phyloP scores from a whole-genome alignment of 139 green algal species.

The Gonium pectorale region DNA sequence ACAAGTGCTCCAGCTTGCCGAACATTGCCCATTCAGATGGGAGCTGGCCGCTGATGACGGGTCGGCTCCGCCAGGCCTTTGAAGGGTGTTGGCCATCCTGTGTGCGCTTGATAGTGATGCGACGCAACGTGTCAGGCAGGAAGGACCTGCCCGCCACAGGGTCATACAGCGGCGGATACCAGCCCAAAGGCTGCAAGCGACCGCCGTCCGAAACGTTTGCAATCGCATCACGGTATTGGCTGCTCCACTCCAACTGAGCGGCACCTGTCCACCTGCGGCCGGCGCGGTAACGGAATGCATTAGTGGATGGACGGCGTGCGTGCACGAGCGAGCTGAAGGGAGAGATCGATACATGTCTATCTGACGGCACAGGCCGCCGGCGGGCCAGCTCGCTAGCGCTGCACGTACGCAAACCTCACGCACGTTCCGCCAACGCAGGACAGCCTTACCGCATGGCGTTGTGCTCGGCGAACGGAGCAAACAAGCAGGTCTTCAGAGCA shows the following conservation, averaged over 20 bases:
- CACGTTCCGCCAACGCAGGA: too few species aligned
- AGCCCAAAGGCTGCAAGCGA: neutral
- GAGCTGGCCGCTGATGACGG: neutral
- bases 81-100: neutral
- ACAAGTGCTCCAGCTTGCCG: constrained; percentile 19
- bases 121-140: constrained; percentile 16
- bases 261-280: neutral
- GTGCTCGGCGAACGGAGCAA: constrained; percentile 6
- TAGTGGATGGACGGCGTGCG: too few species aligned
- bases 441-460: constrained; percentile 27
- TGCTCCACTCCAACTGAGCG: neutral
- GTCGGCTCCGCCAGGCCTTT: neutral
- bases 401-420: too few species aligned
- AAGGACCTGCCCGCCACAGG: neutral
- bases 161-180: neutral
- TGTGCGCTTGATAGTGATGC: constrained; percentile 38
- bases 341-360: too few species aligned
- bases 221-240: neutral
- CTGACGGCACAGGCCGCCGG: too few species aligned
- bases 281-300: too few species aligned
- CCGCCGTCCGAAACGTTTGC: neutral
- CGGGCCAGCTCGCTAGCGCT: too few species aligned
- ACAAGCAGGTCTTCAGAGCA: neutral
- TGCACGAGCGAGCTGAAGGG: too few species aligned
- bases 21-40: constrained; percentile 20